Evolutionary conservation across 1,139 yeast genomes (phyloP).

Genomic region (Suhomyces bribrorum): DNA sequence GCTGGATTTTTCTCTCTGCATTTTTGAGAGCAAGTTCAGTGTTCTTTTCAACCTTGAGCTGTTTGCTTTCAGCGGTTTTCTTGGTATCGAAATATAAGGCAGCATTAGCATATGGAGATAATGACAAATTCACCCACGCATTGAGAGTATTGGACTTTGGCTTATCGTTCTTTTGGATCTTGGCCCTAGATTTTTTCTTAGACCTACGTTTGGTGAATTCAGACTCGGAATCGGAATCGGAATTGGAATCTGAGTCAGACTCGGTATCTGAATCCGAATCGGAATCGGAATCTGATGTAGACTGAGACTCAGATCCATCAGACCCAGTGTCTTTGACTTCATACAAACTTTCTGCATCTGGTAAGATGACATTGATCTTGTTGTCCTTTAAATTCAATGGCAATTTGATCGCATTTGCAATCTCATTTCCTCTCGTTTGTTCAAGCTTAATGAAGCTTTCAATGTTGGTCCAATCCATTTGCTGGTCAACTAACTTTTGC

Average conservation of each 20-base stretch:
- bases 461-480: slow-evolving; percentile 93
- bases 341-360: slow-evolving; percentile 33
- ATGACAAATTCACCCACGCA: slow-evolving; percentile 65
- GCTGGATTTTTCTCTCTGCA: slow-evolving; percentile 77
- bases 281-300: slow-evolving; percentile 31
- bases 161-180: slow-evolving; percentile 12
- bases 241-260: slow-evolving; percentile 35
- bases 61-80: slow-evolving; percentile 75
- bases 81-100: slow-evolving; percentile 80
- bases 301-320: slow-evolving; percentile 21
- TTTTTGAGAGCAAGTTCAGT: slow-evolving; percentile 79
- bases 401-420: slow-evolving; percentile 62
- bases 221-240: slow-evolving; percentile 35
- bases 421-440: slow-evolving; percentile 60
- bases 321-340: slow-evolving; percentile 29
- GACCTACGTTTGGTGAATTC: slow-evolving; percentile 18
- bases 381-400: slow-evolving; percentile 75
- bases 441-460: slow-evolving; percentile 74
- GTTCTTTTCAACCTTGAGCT: slow-evolving; percentile 75
- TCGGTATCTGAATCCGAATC: slow-evolving; percentile 31
- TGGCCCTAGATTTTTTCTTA: slow-evolving; percentile 14
- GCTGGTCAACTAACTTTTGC: slow-evolving; percentile 68
- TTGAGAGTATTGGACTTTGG: slow-evolving; percentile 32
- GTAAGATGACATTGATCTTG: slow-evolving; percentile 61
- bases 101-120: slow-evolving; percentile 90